Evolutionary conservation across 805 yeast species (phyloP), one percentile per base, ranked within the genome.

Genomic region (Candida corydali): DNA sequence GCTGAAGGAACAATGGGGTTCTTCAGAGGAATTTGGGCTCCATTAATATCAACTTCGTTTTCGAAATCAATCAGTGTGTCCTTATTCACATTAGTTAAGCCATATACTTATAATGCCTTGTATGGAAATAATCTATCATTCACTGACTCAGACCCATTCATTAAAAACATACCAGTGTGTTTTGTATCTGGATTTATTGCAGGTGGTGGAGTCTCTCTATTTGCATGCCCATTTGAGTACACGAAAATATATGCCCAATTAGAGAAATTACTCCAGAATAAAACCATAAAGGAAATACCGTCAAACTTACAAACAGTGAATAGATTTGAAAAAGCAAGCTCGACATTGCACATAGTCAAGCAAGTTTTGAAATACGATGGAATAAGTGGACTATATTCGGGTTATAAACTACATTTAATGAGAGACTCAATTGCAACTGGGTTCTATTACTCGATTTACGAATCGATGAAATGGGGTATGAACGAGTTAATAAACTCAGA

Each of bases 181-280:
- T 67, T 78, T 36, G 29, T 65, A 1, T 68, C 89, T 0, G 96
- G 95, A 4, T 61, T 73, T 3, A 43, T 76, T 0, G 77, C 93
- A 0, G 95, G 95, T 4, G 75, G 75, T 5, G 58, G 69, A 2
- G 78, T 83, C 10, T 71, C 86, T 3, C 24, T 71, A 5, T 76
- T 80, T 55, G 84, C 88, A 3, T 82, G 91, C 46, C 96, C 96
- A 1, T 86, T 86, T 54, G 96, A 86, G 56, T 76, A 85, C 59
- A 79, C 91, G 32, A 87, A 86, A 56, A 69, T 86, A 7, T 85
- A 82, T 43, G 82, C 91, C 25, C 95, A 86, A 55, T 74, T 86
- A 26, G 80, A 70, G n/a, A 47, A 66, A 16, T 50, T 77, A 29
- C 75, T 75, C 23, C 58, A 57, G 46, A 43, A 47, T 26, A 37